Percentiles rank a stretch among this genome's conserved stretches.
These are phyloP conservation scores for Westerdykella sp. DNA, from an alignment of 2,329 filamentous ascomycete genomes.

Conservation along the genomic window DNA sequence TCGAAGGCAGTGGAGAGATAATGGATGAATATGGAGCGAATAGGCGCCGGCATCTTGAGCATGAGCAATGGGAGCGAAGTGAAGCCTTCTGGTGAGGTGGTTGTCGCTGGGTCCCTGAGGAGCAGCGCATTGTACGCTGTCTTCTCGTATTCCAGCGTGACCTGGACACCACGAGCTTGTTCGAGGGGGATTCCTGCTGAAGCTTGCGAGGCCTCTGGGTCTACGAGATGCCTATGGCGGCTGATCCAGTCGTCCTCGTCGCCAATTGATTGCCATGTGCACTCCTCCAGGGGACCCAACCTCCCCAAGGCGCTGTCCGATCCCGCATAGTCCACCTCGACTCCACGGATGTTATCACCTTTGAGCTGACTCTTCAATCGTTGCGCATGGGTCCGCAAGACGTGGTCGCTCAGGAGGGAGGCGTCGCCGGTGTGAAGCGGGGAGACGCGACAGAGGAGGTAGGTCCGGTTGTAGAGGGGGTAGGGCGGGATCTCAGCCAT, in stretches of 20 bases:
- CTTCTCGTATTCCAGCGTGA: slow-evolving; percentile 47
- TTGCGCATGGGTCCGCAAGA: slow-evolving; percentile 43
- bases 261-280: slow-evolving; percentile 41
- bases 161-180: slow-evolving; percentile 40
- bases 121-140: slow-evolving; percentile 47
- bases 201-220: slow-evolving; percentile 28
- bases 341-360: slow-evolving; percentile 44
- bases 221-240: slow-evolving; percentile 26
- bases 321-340: slow-evolving; percentile 37
- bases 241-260: slow-evolving; percentile 39
- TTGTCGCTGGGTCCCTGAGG: slow-evolving; percentile 34
- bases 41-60: slow-evolving; percentile 45
- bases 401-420: slow-evolving; percentile 31
- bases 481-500: slow-evolving; percentile 36
- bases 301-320: slow-evolving; percentile 39
- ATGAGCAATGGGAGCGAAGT: slow-evolving; percentile 48
- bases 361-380: slow-evolving; percentile 46
- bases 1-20: slow-evolving; percentile 49
- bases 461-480: slow-evolving; percentile 49
- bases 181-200: slow-evolving; percentile 12
- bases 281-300: slow-evolving; percentile 44
- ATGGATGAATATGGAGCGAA: slow-evolving; percentile 45
- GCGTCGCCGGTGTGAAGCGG: slow-evolving; percentile 46
- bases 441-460: slow-evolving; percentile 49
- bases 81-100: slow-evolving; percentile 31